Evolutionary conservation across 306 rosid species (phyloP), one percentile per base, ranked within the genome.

Genomic region (Sophora flavescens): DNA sequence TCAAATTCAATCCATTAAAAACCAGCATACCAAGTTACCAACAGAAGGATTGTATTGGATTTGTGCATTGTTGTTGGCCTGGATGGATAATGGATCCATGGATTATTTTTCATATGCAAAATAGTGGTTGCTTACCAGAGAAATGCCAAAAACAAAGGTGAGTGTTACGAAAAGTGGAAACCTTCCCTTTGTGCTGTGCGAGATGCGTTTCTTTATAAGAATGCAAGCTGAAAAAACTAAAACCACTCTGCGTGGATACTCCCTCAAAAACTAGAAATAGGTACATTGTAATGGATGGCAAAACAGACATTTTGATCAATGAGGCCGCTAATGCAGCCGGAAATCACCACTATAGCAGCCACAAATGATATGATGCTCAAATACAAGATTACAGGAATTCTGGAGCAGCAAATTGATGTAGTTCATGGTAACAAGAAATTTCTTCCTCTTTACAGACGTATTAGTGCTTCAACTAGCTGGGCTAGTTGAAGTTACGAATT

Each of bases 401-500:
- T 35, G 39, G 39, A 44, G 50, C 4, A 12, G 50, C 13, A 44
- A 4, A 44, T 26, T 13, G 18, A 3, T 22, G 72, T 7, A 47
- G 8, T 13, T 14, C 41, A 26, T 17, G 52, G 51, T 11, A 33
- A 74, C 42, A 33, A 4, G 6, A 16, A 60, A 45, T 45, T 15
- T 36, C 35, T 17, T 15, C n/a, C 48, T 22, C 50, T 30, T 47
- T 8, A 22, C 33, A 8, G 6, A 57, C 7, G 54, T 22, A 39
- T 4, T 1, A 36, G 14, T 1, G 38, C 36, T 69, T 69, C n/a
- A 30, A 1, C 3, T 30, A 30, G 32, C 32, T 30, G 66, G 66
- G 65, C 6, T 3, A 9, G 22, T 70, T 70, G 53, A 71, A 22
- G 52, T 56, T 38, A 22, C 54, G 38, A 56, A 56, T 18, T 38